Evolutionary conservation across 331 rosid genomes (phyloP).

Genomic region (Pyracantha coccinea): DNA sequence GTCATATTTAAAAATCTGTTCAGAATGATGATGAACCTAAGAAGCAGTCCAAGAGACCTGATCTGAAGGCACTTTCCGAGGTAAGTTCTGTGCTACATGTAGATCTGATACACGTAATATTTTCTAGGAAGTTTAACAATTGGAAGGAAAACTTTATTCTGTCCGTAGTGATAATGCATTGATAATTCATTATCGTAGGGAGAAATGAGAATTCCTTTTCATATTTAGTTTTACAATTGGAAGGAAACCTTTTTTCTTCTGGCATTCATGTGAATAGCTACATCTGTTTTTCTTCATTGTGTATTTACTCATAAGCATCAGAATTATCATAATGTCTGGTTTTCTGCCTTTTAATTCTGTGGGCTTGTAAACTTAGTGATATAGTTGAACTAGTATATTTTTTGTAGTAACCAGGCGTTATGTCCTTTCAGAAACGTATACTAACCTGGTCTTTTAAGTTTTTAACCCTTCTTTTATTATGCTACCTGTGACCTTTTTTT

Average conservation of each 20-base stretch:
- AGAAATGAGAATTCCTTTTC: neutral
- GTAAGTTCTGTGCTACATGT: neutral
- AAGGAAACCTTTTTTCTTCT: neutral
- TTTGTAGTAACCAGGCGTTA: neutral
- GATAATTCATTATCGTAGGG: neutral
- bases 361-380: too few species aligned
- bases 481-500: neutral
- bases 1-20: neutral
- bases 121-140: neutral
- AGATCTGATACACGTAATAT: neutral
- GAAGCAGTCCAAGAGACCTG: conserved; percentile 9
- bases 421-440: neutral
- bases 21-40: neutral
- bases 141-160: too few species aligned
- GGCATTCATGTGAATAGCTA: neutral
- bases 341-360: neutral
- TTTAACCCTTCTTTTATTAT: neutral
- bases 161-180: neutral
- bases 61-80: conserved; percentile 9
- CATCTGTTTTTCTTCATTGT: neutral
- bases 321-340: neutral
- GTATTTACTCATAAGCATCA: neutral
- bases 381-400: neutral
- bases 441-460: neutral
- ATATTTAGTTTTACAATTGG: neutral